A percentile compares a stretch with the other conserved stretches of the same genome.
Conservation (phyloP, 2,329 filamentous ascomycete genomes). For the Diaporthe citrichinensis region DNA sequence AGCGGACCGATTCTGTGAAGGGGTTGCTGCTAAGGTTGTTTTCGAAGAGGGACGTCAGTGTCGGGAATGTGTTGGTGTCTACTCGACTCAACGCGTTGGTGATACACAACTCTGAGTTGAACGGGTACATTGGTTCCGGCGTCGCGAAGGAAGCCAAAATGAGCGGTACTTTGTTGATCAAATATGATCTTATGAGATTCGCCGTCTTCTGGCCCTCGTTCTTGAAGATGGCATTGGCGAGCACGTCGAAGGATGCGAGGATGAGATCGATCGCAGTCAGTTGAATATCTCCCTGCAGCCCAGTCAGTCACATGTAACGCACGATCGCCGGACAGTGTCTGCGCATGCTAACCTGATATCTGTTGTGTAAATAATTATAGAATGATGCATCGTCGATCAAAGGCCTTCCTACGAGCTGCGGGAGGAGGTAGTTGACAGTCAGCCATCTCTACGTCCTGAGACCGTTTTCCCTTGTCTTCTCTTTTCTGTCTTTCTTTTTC, state of each 20-base stretch:
- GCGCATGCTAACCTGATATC: constrained; percentile 77
- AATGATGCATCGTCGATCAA: constrained; percentile 85
- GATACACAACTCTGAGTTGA: constrained; percentile 80
- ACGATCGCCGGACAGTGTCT: background rate
- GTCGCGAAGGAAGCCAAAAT: constrained; percentile 66
- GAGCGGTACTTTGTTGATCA: constrained; percentile 77
- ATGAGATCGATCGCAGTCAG: constrained; percentile 86
- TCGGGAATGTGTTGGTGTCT: constrained; percentile 82
- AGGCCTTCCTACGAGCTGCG: constrained; percentile 83
- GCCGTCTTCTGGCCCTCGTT: constrained; percentile 70
- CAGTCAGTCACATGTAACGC: constrained; percentile 47
- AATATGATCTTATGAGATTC: constrained; percentile 85
- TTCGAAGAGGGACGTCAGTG: constrained; percentile 71
- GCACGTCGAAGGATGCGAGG: constrained; percentile 87
- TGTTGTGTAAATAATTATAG: constrained; percentile 84
- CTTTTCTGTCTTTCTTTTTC: background rate
- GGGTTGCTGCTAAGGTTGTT: constrained; percentile 68
- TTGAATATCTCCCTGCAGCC: constrained; percentile 78
- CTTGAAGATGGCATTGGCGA: constrained; percentile 87
- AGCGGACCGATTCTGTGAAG: constrained; percentile 71
- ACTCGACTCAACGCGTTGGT: constrained; percentile 82
- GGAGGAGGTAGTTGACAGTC: background rate
- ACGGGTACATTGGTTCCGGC: constrained; percentile 75
- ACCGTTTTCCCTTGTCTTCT: background rate
- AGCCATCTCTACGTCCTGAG: constrained; percentile 47